phyloP scores from a whole-genome alignment of 257 asterid genomes.

The Scutellaria barbata region DNA sequence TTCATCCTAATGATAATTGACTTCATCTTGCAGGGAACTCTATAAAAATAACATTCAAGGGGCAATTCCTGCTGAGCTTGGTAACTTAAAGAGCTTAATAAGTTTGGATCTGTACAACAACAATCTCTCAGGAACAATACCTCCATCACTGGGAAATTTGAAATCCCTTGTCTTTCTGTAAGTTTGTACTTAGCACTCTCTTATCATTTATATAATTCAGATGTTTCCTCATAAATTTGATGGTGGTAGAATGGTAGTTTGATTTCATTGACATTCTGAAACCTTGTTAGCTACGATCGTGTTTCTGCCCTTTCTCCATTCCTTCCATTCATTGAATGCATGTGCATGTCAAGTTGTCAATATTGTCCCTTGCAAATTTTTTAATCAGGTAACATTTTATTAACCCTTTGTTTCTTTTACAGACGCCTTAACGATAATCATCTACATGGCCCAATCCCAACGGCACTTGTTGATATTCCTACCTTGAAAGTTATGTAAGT shows the following conservation, averaged over 20 bases:
- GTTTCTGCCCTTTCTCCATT: background rate
- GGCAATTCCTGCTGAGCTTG: constrained; percentile 78
- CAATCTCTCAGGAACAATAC: constrained; percentile 77
- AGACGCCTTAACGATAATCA: constrained; percentile 81
- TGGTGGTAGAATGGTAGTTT: background rate
- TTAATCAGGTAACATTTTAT: constrained; percentile 14
- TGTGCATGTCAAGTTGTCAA: background rate
- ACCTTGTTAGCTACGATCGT: constrained; percentile 16
- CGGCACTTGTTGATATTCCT: constrained; percentile 54
- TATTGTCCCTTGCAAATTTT: background rate
- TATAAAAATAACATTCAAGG: constrained; percentile 90
- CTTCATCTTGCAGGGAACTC: constrained; percentile 69
- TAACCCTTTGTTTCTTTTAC: constrained; percentile 34
- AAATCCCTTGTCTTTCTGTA: constrained; percentile 86
- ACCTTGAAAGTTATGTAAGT: constrained; percentile 90
- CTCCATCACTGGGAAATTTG: constrained; percentile 76
- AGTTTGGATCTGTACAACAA: constrained; percentile 96
- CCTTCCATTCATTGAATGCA: constrained; percentile 13
- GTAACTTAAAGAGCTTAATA: constrained; percentile 80
- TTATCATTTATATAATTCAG: constrained; percentile 23
- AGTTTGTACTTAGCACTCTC: constrained; percentile 41
- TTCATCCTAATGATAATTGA: constrained; percentile 13
- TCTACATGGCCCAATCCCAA: constrained; percentile 72
- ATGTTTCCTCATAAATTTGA: constrained; percentile 21
- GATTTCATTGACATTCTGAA: constrained; percentile 18